Percentiles rank a stretch among this genome's conserved stretches.
Conservation (phyloP, 768 basidiomycete genomes). For the Amanita inopinata region DNA sequence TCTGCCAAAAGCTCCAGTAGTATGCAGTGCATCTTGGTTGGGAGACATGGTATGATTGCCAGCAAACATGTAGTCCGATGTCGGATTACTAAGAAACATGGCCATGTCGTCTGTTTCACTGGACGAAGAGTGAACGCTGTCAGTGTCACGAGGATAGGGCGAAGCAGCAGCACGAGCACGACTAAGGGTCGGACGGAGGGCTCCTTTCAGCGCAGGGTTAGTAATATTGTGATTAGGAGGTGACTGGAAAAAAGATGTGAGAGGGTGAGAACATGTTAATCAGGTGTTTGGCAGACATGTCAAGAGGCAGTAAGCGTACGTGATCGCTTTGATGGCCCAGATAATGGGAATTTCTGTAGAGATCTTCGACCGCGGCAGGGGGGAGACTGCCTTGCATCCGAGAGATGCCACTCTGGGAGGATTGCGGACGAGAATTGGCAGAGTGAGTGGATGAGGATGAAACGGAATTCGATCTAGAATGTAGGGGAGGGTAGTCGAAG, state of each 20-base stretch:
- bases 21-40: conserved; percentile 46
- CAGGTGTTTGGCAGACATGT: conserved; percentile 4
- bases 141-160: conserved; percentile 78
- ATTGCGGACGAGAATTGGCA: conserved; percentile 67
- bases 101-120: conserved; percentile 84
- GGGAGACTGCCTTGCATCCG: conserved; percentile 43
- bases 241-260: conserved; percentile 34
- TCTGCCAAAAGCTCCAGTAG: conserved; percentile 66
- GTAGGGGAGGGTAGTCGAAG: conserved; percentile 64
- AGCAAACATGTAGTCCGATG: conserved; percentile 64
- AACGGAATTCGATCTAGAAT: conserved; percentile 72
- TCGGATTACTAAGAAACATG: conserved; percentile 53
- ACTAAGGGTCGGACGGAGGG: conserved; percentile 66
- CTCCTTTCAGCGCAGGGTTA: conserved; percentile 70
- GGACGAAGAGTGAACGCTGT: conserved; percentile 80
- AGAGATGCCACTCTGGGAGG: conserved; percentile 55
- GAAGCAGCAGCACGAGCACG: conserved; percentile 75
- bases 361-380: conserved; percentile 47
- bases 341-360: conserved; percentile 60
- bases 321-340: conserved; percentile 37
- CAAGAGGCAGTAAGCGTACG: conserved; percentile 24
- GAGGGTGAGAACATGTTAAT: conserved; percentile 10
- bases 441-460: conserved; percentile 69
- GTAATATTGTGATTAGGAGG: conserved; percentile 69
- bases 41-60: conserved; percentile 36